Conservation (phyloP, 2,329 filamentous ascomycete species). For the Pseudogymnoascus sp. region DNA sequence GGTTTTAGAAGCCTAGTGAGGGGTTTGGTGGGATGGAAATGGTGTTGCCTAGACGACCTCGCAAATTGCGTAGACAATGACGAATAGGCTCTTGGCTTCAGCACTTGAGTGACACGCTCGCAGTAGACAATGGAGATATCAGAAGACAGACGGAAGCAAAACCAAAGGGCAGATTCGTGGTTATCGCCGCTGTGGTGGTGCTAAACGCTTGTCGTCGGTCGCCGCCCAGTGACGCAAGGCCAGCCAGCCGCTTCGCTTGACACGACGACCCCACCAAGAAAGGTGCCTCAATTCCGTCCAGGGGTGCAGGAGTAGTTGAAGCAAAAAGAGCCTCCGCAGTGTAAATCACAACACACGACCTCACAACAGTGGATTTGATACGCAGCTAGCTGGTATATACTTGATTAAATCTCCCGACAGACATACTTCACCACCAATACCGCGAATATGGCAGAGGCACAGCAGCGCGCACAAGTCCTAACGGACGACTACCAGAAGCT, state of each 20-base stretch:
- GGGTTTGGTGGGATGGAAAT: background rate
- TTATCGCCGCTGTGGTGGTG: background rate
- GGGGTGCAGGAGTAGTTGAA: background rate
- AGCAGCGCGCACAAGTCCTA: slow-evolving; percentile 71
- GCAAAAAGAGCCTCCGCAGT: background rate
- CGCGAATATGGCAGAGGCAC: slow-evolving; percentile 57
- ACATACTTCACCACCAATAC: background rate
- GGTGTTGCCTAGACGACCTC: slow-evolving; percentile 8
- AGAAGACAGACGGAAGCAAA: background rate
- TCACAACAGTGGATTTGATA: background rate
- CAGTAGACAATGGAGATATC: background rate
- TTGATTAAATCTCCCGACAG: background rate
- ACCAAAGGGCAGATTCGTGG: background rate
- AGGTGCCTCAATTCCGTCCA: background rate
- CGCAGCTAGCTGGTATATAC: background rate
- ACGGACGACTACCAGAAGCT: slow-evolving; percentile 83
- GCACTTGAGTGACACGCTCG: background rate
- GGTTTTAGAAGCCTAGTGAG: background rate
- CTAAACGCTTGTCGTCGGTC: background rate
- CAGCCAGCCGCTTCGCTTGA: background rate
- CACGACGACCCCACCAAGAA: background rate
- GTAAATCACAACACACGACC: background rate
- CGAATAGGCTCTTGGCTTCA: background rate
- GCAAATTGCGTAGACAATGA: background rate
- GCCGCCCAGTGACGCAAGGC: slow-evolving; percentile 5